phyloP scores from a whole-genome alignment of 257 asterid species.

The Nicotiana attenuata region DNA sequence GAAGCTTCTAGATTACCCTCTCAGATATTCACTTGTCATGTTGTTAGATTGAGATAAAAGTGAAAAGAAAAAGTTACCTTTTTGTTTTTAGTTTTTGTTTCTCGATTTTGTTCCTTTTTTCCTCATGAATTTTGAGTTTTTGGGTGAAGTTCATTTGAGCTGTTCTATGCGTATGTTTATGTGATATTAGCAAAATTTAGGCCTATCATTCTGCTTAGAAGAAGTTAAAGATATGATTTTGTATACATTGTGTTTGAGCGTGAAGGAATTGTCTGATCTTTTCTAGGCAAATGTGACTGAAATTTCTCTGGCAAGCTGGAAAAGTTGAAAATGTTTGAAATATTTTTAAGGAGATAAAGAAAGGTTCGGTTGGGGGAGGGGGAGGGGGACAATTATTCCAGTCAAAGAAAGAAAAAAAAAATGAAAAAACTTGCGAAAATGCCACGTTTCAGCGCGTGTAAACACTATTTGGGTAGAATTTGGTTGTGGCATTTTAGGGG shows the following conservation, averaged over 20 bases:
- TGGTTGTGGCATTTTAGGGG: too few relatives aligned
- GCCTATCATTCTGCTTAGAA: not conserved
- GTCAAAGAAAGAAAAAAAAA: too few relatives aligned
- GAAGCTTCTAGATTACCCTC: constrained; percentile 39
- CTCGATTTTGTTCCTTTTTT: not conserved
- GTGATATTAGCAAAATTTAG: not conserved
- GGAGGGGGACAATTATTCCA: too few relatives aligned
- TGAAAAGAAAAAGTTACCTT: not conserved
- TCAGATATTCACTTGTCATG: constrained; percentile 31
- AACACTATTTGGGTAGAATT: too few relatives aligned
- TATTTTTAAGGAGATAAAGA: too few relatives aligned
- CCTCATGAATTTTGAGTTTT: not conserved
- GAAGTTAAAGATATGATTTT: not conserved
- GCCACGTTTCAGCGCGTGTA: too few relatives aligned
- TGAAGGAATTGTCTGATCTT: not conserved
- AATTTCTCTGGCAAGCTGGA: too few relatives aligned
- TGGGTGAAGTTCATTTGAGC: not conserved
- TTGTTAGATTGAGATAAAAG: not conserved
- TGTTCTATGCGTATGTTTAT: not conserved
- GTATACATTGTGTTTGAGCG: not conserved
- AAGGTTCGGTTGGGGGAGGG: too few relatives aligned
- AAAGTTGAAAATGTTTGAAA: too few relatives aligned
- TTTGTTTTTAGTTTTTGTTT: not conserved
- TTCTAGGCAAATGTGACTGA: not conserved
- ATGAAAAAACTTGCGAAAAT: too few relatives aligned